Evolutionary conservation across 768 basidiomycete species (phyloP), one percentile per base, ranked within the genome.

Genomic region (Auricularia sp.): DNA sequence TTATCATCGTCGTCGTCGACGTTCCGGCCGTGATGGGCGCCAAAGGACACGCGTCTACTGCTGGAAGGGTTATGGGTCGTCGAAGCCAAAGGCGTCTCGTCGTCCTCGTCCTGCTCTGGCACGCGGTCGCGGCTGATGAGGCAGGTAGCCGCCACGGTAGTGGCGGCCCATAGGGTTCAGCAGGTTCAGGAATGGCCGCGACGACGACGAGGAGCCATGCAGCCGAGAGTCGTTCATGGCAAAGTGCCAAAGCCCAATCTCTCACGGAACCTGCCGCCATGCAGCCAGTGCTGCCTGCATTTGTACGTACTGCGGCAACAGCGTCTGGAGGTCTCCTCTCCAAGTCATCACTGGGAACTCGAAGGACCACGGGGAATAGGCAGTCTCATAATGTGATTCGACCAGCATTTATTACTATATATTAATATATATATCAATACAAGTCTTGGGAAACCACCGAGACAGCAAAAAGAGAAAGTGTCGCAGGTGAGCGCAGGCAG

Each of bases 171-270:
- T 87, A 43, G 91, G 89, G 72, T 92, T 93, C 42, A 93, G 78
- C 82, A 90, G 84, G 74, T 84, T 85, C 69, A 92, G 84, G 71
- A 93, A 91, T 1, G 90, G 87, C 36, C 87, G 84, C 39, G 89
- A 90, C 70, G 77, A 81, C 36, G 87, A 83, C n/a, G 77, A 72
- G 71, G 66, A 66, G 18, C 21, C 44, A 56, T 42, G n/a, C 54
- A 29, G 11, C 16, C 16, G 53, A 33, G 35, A 56, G 63, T 54
- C 16, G 61, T 18, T 62, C 66, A 36, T 44, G 66, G 47, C 47
- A 18, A 4, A 14, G 12, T 42, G 39, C 39, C 8, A 7, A 42
- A 42, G 39, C 39, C 39, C 39, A 14, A 42, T 8, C 39, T 7
- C 39, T 42, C 39, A 42, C 39, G 39, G 39, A 7, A 42, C 39